Conservation (phyloP, 805 yeast species). For the Kuraishia ogatae region DNA sequence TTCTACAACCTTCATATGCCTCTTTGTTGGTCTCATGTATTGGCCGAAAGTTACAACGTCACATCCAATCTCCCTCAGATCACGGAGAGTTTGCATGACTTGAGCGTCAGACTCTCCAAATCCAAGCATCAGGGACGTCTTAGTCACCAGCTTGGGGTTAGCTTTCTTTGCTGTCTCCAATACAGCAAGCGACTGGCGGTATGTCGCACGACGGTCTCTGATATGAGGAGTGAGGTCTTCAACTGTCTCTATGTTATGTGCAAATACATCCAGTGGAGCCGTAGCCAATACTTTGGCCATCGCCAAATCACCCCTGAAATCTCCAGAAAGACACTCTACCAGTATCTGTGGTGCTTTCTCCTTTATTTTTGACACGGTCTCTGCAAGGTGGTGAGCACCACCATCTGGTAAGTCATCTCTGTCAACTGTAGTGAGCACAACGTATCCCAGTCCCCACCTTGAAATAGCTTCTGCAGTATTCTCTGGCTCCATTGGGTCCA, state of each 20-base stretch:
- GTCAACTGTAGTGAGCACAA: conserved; percentile 94
- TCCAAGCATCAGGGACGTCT: conserved; percentile 94
- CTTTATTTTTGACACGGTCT: conserved; percentile 80
- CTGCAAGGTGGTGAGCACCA: conserved; percentile 84
- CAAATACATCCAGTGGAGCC: conserved; percentile 91
- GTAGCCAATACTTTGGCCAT: conserved; percentile 73
- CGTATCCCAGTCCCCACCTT: conserved; percentile 98
- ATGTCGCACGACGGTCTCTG: conserved; percentile 94
- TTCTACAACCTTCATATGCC: conserved; percentile 97
- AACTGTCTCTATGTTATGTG: conserved; percentile 95
- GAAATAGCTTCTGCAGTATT: conserved; percentile 96
- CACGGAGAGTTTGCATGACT: conserved; percentile 62
- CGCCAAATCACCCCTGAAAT: conserved; percentile 83
- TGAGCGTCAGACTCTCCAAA: conserved; percentile 95
- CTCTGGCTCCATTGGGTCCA: conserved; percentile 96
- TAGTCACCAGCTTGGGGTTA: conserved; percentile 72
- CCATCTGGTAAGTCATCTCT: conserved; percentile 93
- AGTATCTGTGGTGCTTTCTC: conserved; percentile 82
- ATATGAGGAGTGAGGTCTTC: conserved; percentile 91
- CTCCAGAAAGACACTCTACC: conserved; percentile 93
- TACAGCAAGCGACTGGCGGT: conserved; percentile 77
- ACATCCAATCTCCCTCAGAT: conserved; percentile 66
- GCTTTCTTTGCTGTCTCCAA: conserved; percentile 72
- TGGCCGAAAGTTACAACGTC: conserved; percentile 98
- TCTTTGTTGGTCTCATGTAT: conserved; percentile 97